Base-by-base conservation (phyloP, 305 asterid species). In the Fraxinus floribunda region DNA sequence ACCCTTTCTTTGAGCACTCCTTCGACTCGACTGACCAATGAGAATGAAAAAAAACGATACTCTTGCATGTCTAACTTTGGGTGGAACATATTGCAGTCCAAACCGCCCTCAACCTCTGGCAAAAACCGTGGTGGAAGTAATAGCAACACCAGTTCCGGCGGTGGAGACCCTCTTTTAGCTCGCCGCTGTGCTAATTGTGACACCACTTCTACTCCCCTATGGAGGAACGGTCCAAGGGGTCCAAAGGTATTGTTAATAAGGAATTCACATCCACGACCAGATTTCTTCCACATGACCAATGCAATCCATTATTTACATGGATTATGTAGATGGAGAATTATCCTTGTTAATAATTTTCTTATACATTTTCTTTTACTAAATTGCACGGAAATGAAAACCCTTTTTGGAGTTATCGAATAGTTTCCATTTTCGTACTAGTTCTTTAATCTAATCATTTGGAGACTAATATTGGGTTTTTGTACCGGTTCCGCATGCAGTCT, bases 201-300 rank as follows among this genome's bases (percentile, higher is more conserved):
- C 57, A 46, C 57, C 18, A 46, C 57, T 46, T 46, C 57, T 46
- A 46, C 57, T 46, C 57, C 18, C 2, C 91, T 96, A 0, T 96
- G 99, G 99, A 86, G 99, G 83, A 96, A 96, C 80, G 99, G 99
- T 8, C 99, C 99, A 2, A 13, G 18, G 18, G 57, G 57, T 0
- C 57, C 57, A 15, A 46, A 46, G 57, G 57, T 46, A 46, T 46
- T 46, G 57, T 13, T 46, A 32, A 24, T 24, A 24, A 24, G 26
- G 26, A 24, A 0, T 24, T 24, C 26, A 24, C 26, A 24, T 24
- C 26, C 26, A 24, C 26, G 26, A 1, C 26, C 26, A 24, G 26
- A 24, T 24, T 24, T 24, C 26, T 24, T 24, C 26, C 26, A 24
- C 26, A 24, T 24, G 26, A 1, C 26, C 26, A 24, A 24, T 24